Evolutionary conservation across 371 early-diverging fungal species (phyloP), one percentile per base, ranked within the genome.

Genomic region (Blakeslea trispora): DNA sequence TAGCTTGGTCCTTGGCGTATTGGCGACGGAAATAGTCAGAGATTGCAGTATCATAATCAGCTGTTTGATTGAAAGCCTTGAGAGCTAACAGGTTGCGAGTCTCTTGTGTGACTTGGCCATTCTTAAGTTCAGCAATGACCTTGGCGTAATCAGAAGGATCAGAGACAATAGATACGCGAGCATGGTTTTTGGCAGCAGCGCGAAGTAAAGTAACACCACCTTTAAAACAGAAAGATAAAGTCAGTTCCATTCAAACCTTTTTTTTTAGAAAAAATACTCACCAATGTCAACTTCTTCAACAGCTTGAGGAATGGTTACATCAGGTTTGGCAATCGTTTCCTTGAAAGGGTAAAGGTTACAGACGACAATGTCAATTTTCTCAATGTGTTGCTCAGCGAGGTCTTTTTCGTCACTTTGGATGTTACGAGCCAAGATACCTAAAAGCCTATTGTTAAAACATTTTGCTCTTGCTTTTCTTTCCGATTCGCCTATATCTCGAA

Each of bases 261-360:
- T 37, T 34, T 23, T 15, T 46, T 11, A 15, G 10, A 28, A 46
- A 17, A 41, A 28, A 17, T n/a, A 35, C 56, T 28, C 72, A 90
- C 93, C 98, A 72, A 98, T 98, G 69, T 98, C 98, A 66, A 98
- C 87, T 71, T 98, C 96, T 72, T 98, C 98, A 50, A 98, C 95
- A 53, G 96, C 97, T 68, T 94, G 84, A 31, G 95, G 81, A 64
- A 97, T 86, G 42, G 96, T 95, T 23, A 96, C 96, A 51, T 84
- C 91, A 31, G 78, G 80, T 69, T 88, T 87, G 35, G 94, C 91
- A 39, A 97, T 83, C 18, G 97, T 96, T 76, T 95, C 87, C 77
- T 94, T 88, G 85, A 98, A 98, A 45, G 97, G 98, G 70, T 98
- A 97, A 64, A 98, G 81, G 85, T 98, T 98, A 83, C 98, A 97